Percentiles rank a stretch among this genome's conserved stretches.
phyloP scores from a whole-genome alignment of 2,329 filamentous ascomycete species.

The Tolypocladium pustulatum region DNA sequence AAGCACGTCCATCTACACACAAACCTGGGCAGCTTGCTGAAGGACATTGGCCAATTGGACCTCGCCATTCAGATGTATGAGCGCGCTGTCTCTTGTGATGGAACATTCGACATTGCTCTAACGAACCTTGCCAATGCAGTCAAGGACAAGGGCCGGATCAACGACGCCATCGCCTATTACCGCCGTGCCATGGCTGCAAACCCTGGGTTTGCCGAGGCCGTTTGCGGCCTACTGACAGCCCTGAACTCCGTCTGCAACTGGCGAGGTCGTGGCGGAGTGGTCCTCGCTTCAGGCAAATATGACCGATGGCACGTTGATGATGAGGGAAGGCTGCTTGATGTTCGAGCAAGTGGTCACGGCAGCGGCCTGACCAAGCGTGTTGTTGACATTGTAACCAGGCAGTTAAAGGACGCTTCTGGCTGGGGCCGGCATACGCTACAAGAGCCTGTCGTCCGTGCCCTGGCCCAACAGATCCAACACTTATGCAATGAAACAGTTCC shows the following conservation, averaged over 20 bases:
- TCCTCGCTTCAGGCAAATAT: conserved; percentile 59
- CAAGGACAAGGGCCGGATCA: conserved; percentile 88
- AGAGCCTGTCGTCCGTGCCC: conserved; percentile 36
- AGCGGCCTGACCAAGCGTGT: conserved; percentile 86
- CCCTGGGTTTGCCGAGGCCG: conserved; percentile 91
- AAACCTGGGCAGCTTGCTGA: conserved; percentile 87
- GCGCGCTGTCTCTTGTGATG: conserved; percentile 81
- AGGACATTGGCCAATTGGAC: conserved; percentile 89
- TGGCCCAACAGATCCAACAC: conserved; percentile 35
- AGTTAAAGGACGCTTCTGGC: conserved; percentile 72
- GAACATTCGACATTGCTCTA: conserved; percentile 91
- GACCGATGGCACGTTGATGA: conserved; percentile 94
- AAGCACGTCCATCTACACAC: conserved; percentile 95
- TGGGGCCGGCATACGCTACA: conserved; percentile 73
- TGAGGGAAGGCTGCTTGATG: conserved; percentile 71
- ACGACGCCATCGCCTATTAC: conserved; percentile 88
- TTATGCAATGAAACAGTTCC: conserved; percentile 25
- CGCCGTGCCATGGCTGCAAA: conserved; percentile 83
- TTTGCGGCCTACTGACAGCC: conserved; percentile 89
- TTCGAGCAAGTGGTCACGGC: conserved; percentile 44
- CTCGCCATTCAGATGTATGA: conserved; percentile 96
- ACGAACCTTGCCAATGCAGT: conserved; percentile 96
- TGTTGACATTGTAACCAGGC: conserved; percentile 79
- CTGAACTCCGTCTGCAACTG: conserved; percentile 95
- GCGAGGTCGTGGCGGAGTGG: conserved; percentile 78